Conservation (phyloP, 202 grass and related monocot genomes). For the Brachypodium distachyon region DNA sequence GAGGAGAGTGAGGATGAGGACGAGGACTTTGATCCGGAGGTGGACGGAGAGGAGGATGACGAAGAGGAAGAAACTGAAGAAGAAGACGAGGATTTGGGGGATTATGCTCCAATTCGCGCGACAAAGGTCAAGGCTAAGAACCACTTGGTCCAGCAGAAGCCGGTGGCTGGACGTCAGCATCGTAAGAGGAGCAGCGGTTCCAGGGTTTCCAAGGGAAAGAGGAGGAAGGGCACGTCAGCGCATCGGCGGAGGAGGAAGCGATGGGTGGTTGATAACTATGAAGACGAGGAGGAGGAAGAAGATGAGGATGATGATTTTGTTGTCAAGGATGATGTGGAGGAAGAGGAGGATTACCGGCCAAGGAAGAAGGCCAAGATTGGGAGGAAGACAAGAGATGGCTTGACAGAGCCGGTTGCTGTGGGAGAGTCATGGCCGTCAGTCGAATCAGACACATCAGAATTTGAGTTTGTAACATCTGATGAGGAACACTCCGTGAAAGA, state of each 20-base stretch:
- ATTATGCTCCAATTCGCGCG: conserved; percentile 16
- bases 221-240: neutral
- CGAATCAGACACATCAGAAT: conserved; percentile 62
- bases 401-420: neutral
- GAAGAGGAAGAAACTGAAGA: conserved; percentile 29
- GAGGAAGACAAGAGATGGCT: neutral
- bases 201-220: conserved; percentile 32
- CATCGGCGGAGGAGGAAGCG: neutral
- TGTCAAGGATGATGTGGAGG: conserved; percentile 21
- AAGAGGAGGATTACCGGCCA: conserved; percentile 2
- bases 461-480: conserved; percentile 64
- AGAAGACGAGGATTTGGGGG: conserved; percentile 38
- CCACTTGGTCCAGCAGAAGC: conserved; percentile 17
- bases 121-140: conserved; percentile 33
- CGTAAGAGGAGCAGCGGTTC: conserved; percentile 19
- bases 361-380: conserved; percentile 37
- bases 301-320: conserved; percentile 66
- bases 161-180: neutral
- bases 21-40: conserved; percentile 39
- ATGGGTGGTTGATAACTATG: conserved; percentile 10
- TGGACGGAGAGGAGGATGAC: conserved; percentile 28
- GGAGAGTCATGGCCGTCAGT: conserved; percentile 4
- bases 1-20: conserved; percentile 45
- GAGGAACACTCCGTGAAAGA: conserved; percentile 33
- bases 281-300: conserved; percentile 44